Base-by-base conservation (phyloP, 371 early-diverging fungal species). In the Massospora cicadina region DNA sequence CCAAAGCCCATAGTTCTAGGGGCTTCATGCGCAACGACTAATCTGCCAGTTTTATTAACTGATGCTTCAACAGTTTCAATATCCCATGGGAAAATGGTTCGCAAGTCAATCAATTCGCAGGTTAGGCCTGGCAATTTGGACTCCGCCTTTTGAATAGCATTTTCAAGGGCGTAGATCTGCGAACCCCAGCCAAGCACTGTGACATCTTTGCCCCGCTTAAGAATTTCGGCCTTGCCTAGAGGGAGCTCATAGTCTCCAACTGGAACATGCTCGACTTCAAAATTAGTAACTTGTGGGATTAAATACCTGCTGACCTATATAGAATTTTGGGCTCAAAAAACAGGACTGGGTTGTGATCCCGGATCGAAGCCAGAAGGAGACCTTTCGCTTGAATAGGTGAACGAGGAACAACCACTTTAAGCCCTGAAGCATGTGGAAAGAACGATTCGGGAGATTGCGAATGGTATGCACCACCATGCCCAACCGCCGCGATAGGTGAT, bases 271-370 rank as follows among this genome's bases (percentile, higher is more conserved):
- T 98, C 98, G 28, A 93, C 96, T 85, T 68, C 54, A 67, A 25
- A 43, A 27, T 31, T 55, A 54, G 2, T 55, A 28, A 54, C 21
- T 68, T 10, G 0, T 26, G 17, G 13, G n/a, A 0, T 13, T 59
- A 25, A 0, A 2, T 23, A 85, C 86, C 84, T 27, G 98, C 92
- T 54, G 93, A 83, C 53, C 98, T 86, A 72, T 98, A 98, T 24
- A 98, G 79, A 61, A 90, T 87, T 76, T 98, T 98, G 67, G 98
- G 98, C 74, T 98, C 98, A 73, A 96, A 87, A 69, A 98, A 91
- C 27, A 98, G 73, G 31, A 90, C 89, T 2, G 98, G 98, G 74
- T 98, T 98, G 64, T 81, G 83, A 71, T 96, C 95, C 33, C 93
- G 82, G 67, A 98, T 93, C 12, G 93, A 82, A 17, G 94, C 87